A percentile compares a stretch with the other conserved stretches of the same genome.
Evolutionary conservation across 2,329 filamentous ascomycete species (phyloP).

Genomic region (Beauveria pseudobassiana): DNA sequence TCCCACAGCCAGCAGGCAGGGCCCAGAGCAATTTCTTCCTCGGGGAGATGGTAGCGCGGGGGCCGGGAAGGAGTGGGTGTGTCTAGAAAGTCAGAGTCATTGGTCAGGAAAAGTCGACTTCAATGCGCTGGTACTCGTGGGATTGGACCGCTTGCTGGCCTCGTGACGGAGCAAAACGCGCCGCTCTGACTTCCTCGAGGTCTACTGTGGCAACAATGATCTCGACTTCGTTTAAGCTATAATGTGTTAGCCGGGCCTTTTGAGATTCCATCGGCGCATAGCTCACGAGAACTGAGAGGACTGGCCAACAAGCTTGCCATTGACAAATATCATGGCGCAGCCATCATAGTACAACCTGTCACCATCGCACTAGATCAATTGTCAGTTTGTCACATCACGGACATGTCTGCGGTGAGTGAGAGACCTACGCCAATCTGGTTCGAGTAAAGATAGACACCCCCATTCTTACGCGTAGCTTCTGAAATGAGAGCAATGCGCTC

Average conservation of each 20-base stretch:
- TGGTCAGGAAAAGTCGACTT: constrained; percentile 12
- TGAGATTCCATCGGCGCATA: too few species aligned
- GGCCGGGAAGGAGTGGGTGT: constrained; percentile 35
- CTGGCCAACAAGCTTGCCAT: constrained; percentile 56
- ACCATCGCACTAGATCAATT: constrained; percentile 23
- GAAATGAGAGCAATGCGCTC: constrained; percentile 56
- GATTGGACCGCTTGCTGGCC: constrained; percentile 47
- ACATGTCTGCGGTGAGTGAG: neutral
- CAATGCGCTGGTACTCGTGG: constrained; percentile 14
- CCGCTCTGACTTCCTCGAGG: constrained; percentile 61
- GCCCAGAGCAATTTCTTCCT: constrained; percentile 56
- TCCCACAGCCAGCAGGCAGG: constrained; percentile 63
- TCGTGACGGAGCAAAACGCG: constrained; percentile 47
- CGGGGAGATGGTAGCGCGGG: constrained; percentile 50
- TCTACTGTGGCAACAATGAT: constrained; percentile 60
- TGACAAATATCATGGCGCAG: constrained; percentile 55
- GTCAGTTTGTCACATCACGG: neutral
- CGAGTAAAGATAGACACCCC: constrained; percentile 46
- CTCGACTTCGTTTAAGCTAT: constrained; percentile 42
- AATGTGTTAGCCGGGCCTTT: too few species aligned
- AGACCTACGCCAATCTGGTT: constrained; percentile 17
- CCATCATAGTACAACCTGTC: constrained; percentile 55
- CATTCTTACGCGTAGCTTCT: constrained; percentile 56
- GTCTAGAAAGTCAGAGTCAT: constrained; percentile 32
- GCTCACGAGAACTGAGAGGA: constrained; percentile 58